These are phyloP conservation scores for Daldinia grandis DNA, from an alignment of 495 filamentous ascomycete genomes.

Conservation along the genomic window DNA sequence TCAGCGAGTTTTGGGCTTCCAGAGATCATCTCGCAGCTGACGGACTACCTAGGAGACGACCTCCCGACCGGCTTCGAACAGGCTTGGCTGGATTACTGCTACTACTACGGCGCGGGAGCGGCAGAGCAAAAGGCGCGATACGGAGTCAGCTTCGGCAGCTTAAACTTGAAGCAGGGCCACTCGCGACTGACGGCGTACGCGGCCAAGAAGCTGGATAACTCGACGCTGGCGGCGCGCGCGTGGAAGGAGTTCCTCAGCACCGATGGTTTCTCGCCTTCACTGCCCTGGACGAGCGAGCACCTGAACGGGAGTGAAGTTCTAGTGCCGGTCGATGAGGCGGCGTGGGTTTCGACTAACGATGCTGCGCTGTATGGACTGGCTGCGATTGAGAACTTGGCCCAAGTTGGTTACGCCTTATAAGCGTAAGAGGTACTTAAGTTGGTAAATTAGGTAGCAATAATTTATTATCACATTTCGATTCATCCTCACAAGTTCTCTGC, in stretches of 20 bases:
- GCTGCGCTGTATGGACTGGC: slow-evolving; percentile 56
- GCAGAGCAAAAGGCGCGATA: slow-evolving; percentile 55
- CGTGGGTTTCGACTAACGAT: slow-evolving; percentile 55
- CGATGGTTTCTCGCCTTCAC: slow-evolving; percentile 48
- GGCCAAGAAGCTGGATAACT: slow-evolving; percentile 44
- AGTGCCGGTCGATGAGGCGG: slow-evolving; percentile 52
- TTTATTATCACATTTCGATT: too few relatives aligned
- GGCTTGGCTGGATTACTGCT: slow-evolving; percentile 59
- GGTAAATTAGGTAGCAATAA: background rate
- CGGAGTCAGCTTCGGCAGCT: slow-evolving; percentile 49
- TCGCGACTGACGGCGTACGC: slow-evolving; percentile 57
- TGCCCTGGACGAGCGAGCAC: slow-evolving; percentile 45
- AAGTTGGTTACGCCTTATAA: slow-evolving; percentile 42
- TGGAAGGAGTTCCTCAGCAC: slow-evolving; percentile 55
- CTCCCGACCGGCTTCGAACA: slow-evolving; percentile 46
- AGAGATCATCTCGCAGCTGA: slow-evolving; percentile 53
- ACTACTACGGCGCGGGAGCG: slow-evolving; percentile 48
- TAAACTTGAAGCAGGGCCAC: slow-evolving; percentile 55
- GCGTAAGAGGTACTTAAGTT: background rate
- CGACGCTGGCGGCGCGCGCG: slow-evolving; percentile 49
- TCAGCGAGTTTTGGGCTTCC: slow-evolving; percentile 57
- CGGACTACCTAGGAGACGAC: slow-evolving; percentile 46
- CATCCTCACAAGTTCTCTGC: too few relatives aligned
- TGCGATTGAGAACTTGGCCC: slow-evolving; percentile 56
- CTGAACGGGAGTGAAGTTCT: slow-evolving; percentile 50